Conservation (phyloP, 768 basidiomycete species). For the Boletus bicolor region DNA sequence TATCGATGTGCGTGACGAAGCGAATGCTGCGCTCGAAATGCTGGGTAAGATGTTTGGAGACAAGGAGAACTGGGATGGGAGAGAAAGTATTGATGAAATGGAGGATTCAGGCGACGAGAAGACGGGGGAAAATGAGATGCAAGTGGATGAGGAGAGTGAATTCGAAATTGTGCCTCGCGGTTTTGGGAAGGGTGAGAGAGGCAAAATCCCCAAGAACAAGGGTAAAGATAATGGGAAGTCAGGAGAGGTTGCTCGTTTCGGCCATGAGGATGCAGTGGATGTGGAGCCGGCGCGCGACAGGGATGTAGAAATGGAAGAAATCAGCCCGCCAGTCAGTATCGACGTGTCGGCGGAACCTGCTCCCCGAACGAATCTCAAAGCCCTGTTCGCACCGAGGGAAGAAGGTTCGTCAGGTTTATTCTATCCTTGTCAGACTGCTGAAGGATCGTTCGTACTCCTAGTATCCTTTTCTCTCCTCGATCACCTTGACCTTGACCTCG, state of each 20-base stretch:
- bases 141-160: slow-evolving; percentile 26
- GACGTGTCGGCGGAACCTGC: background rate
- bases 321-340: background rate
- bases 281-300: slow-evolving; percentile 3
- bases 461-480: slow-evolving; percentile 73
- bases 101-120: slow-evolving; percentile 34
- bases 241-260: background rate
- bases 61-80: slow-evolving; percentile 56
- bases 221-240: slow-evolving; percentile 28
- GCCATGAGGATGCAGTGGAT: background rate
- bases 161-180: slow-evolving; percentile 18
- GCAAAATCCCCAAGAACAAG: background rate
- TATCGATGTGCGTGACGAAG: slow-evolving; percentile 13
- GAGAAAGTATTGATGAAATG: slow-evolving; percentile 56
- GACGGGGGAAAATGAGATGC: slow-evolving; percentile 27
- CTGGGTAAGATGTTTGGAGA: slow-evolving; percentile 53
- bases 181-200: background rate
- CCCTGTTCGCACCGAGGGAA: slow-evolving; percentile 69
- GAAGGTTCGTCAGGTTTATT: slow-evolving; percentile 44
- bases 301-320: slow-evolving; percentile 16
- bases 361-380: slow-evolving; percentile 50
- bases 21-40: slow-evolving; percentile 29
- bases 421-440: background rate
- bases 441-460: slow-evolving; percentile 20
- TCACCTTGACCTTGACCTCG: slow-evolving; percentile 72